A percentile compares a stretch with the other conserved stretches of the same genome.
Conservation (phyloP, 2,329 filamentous ascomycete species). For the Zalaria obscura region DNA sequence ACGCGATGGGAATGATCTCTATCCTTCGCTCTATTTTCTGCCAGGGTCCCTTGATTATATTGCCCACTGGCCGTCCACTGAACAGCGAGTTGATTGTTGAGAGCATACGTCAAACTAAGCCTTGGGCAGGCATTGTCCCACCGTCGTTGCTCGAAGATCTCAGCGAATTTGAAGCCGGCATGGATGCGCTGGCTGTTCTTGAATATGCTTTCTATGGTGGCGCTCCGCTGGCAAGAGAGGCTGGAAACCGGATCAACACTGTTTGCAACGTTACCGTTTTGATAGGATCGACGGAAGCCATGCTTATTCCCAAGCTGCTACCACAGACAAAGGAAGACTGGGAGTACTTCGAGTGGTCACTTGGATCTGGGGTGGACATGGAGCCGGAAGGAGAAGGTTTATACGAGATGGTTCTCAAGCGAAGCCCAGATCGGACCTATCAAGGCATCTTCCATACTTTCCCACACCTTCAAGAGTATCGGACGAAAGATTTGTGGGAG, state of each 20-base stretch:
- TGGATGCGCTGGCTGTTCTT: conserved; percentile 5
- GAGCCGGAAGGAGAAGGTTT: conserved; percentile 10
- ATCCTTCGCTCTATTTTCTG: conserved; percentile 5
- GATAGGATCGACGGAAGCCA: conserved; percentile 7
- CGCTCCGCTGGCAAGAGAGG: conserved; percentile 5
- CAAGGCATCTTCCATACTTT: conserved; percentile 18
- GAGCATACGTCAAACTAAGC: conserved; percentile 8
- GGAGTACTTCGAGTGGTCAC: conserved; percentile 11
- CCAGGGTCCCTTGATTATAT: conserved; percentile 4
- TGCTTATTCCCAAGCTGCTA: conserved; percentile 8
- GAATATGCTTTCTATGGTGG: conserved; percentile 7
- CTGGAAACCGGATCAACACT: conserved; percentile 5
- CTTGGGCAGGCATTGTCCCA: conserved; percentile 6
- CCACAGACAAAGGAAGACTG: conserved; percentile 7
- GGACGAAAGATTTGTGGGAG: conserved; percentile 15
- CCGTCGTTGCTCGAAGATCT: conserved; percentile 8
- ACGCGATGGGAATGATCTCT: conserved; percentile 9
- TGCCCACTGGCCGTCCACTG: conserved; percentile 1
- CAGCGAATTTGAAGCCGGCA: conserved; percentile 3
- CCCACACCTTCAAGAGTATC: conserved; percentile 15
- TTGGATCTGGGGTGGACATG: conserved; percentile 6
- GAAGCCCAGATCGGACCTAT: conserved; percentile 14
- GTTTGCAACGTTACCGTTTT: conserved; percentile 3
- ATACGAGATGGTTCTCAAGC: conserved; percentile 23
- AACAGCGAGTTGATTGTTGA: conserved; percentile 9